Percentiles rank a stretch among this genome's conserved stretches.
These are phyloP conservation scores for Hypericum perforatum DNA, from an alignment of 345 rosid species.

Conservation along the genomic window DNA sequence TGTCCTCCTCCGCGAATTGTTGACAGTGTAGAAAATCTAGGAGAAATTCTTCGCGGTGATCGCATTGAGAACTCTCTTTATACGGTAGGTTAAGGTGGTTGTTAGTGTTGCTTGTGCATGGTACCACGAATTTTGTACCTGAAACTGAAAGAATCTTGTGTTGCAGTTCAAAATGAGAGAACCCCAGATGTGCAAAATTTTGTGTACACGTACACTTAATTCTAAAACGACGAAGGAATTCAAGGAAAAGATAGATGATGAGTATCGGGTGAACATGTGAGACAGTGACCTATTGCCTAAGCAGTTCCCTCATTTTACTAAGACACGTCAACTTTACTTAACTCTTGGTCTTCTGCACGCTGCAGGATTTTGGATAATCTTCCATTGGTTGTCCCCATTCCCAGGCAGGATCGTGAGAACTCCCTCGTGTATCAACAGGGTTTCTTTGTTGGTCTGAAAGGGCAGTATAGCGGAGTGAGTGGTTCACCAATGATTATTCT, in stretches of 20 bases:
- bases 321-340: not conserved
- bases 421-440: constrained; percentile 50
- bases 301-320: not conserved
- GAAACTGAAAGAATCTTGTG: constrained; percentile 12
- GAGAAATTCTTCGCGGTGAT: constrained; percentile 92
- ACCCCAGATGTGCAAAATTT: constrained; percentile 50
- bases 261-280: constrained; percentile 78
- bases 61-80: constrained; percentile 85
- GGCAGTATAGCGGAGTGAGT: constrained; percentile 59
- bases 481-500: constrained; percentile 5
- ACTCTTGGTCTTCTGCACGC: constrained; percentile 3
- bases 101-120: not conserved
- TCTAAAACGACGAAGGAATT: constrained; percentile 52
- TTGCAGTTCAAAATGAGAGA: constrained; percentile 84
- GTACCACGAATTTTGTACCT: constrained; percentile 3
- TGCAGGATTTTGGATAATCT: constrained; percentile 74
- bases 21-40: constrained; percentile 87
- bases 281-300: constrained; percentile 4
- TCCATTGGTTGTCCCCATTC: constrained; percentile 52
- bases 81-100: constrained; percentile 32
- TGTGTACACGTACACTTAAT: constrained; percentile 41
- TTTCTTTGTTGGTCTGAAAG: constrained; percentile 52
- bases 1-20: constrained; percentile 53
- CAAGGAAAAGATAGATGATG: constrained; percentile 77
- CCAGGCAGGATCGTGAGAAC: constrained; percentile 40